These are phyloP conservation scores for Pestalotiopsis sp. DNA, from an alignment of 2,329 filamentous ascomycete species.

Conservation along the genomic window DNA sequence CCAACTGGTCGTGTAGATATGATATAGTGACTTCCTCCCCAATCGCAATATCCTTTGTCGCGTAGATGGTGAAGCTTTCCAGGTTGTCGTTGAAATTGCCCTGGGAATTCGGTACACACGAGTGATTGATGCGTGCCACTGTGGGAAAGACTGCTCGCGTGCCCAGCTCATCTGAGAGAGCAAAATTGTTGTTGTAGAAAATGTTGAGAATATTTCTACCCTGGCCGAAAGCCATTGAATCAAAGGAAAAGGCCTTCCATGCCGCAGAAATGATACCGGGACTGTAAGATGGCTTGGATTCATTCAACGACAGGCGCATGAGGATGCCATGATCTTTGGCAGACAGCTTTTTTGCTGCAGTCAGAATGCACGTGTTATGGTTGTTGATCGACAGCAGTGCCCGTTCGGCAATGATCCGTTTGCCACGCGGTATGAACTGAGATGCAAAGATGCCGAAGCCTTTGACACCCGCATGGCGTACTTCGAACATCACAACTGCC, in stretches of 20 bases:
- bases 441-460: conserved; percentile 30
- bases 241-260: background rate
- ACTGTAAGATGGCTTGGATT: conserved; percentile 12
- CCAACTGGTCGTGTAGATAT: conserved; percentile 21
- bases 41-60: conserved; percentile 21
- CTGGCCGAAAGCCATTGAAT: conserved; percentile 8
- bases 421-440: conserved; percentile 23
- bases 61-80: conserved; percentile 24
- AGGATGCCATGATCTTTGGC: conserved; percentile 13
- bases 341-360: conserved; percentile 17
- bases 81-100: conserved; percentile 24
- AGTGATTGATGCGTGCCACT: conserved; percentile 27
- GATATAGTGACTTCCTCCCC: conserved; percentile 24
- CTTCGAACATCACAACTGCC: conserved; percentile 21
- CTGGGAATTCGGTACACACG: conserved; percentile 28
- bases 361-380: conserved; percentile 21
- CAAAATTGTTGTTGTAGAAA: conserved; percentile 28
- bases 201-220: conserved; percentile 22
- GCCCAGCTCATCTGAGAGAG: conserved; percentile 12
- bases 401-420: conserved; percentile 27
- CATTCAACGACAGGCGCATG: conserved; percentile 17
- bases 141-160: conserved; percentile 22
- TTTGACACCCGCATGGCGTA: conserved; percentile 23
- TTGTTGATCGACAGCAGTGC: conserved; percentile 24
- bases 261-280: background rate